A percentile compares a stretch with the other conserved stretches of the same genome.
phyloP scores from a whole-genome alignment of 139 green algal species.

The Penium margaritaceum region DNA sequence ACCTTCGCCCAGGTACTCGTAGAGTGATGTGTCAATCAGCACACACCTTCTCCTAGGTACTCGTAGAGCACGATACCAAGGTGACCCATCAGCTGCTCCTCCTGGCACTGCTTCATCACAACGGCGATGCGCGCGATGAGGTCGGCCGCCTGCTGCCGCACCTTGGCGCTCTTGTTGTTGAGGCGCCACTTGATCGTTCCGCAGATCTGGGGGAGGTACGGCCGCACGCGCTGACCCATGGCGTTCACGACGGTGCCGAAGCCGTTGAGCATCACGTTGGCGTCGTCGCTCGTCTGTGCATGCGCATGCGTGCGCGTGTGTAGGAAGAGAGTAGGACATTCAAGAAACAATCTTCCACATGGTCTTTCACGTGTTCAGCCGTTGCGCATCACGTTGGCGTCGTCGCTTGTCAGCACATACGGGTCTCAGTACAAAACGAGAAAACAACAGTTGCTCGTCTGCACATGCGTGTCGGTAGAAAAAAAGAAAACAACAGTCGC shows the following conservation, averaged over 20 bases:
- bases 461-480: too few relatives aligned
- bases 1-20: too few relatives aligned
- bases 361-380: too few relatives aligned
- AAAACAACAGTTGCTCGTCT: too few relatives aligned
- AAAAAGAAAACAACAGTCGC: too few relatives aligned
- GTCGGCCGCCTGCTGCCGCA: conserved; percentile 93
- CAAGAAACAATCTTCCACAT: background rate
- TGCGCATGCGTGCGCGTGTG: background rate
- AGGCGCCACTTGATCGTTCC: conserved; percentile 99
- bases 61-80: conserved; percentile 71
- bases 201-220: conserved; percentile 93
- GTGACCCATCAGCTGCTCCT: conserved; percentile 94
- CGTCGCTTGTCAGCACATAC: conserved; percentile 41
- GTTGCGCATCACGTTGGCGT: conserved; percentile 75
- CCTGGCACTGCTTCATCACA: conserved; percentile 88
- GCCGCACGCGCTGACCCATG: conserved; percentile 76
- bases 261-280: conserved; percentile 86
- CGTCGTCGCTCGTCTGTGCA: conserved; percentile 44
- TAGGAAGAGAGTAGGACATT: background rate
- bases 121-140: conserved; percentile 85
- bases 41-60: conserved; percentile 45
- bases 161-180: conserved; percentile 94
- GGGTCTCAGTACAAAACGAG: too few relatives aligned
- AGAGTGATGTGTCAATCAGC: too few relatives aligned
- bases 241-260: conserved; percentile 93